A percentile compares a stretch with the other conserved stretches of the same genome.
Evolutionary conservation across 139 green algal species (phyloP).

Genomic region (Chlamydomonas incerta): DNA sequence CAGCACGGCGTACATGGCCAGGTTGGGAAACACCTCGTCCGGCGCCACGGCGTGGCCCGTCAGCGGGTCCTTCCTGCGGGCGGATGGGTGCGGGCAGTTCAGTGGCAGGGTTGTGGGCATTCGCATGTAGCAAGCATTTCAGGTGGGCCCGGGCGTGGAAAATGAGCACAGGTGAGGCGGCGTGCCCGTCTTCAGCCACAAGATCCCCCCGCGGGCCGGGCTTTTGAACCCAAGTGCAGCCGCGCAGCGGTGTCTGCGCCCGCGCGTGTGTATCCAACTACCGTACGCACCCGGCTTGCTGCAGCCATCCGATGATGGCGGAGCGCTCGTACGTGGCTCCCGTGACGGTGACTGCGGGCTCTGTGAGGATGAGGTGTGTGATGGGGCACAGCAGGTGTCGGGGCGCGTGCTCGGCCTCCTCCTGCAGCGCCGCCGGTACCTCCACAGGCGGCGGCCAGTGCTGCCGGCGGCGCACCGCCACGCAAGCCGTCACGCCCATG

Average conservation of each 20-base stretch:
- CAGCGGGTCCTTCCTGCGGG: conserved; percentile 23
- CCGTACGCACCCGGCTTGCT: conserved; percentile 12
- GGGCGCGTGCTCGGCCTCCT: conserved; percentile 23
- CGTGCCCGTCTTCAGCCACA: too few species aligned
- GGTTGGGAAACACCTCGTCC: conserved; percentile 30
- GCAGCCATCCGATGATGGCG: conserved; percentile 52
- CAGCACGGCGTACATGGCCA: conserved; percentile 30
- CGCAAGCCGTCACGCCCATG: background rate
- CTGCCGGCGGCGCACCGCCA: background rate
- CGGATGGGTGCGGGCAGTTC: too few species aligned
- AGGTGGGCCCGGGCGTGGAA: too few species aligned
- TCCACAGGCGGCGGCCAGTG: conserved; percentile 56
- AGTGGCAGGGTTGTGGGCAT: too few species aligned
- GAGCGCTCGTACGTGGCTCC: conserved; percentile 54
- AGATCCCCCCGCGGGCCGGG: too few species aligned
- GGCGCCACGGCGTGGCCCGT: conserved; percentile 1
- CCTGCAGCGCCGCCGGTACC: conserved; percentile 21
- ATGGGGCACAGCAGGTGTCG: conserved; percentile 54
- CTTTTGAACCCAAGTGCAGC: too few species aligned
- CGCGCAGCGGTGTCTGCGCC: too few species aligned
- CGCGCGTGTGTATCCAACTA: too few species aligned
- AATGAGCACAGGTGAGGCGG: too few species aligned
- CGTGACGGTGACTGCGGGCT: conserved; percentile 42
- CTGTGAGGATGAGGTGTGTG: conserved; percentile 50
- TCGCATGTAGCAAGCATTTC: too few species aligned